phyloP scores from a whole-genome alignment of 805 yeast species.

The Saccharomyces kudriavzevii region DNA sequence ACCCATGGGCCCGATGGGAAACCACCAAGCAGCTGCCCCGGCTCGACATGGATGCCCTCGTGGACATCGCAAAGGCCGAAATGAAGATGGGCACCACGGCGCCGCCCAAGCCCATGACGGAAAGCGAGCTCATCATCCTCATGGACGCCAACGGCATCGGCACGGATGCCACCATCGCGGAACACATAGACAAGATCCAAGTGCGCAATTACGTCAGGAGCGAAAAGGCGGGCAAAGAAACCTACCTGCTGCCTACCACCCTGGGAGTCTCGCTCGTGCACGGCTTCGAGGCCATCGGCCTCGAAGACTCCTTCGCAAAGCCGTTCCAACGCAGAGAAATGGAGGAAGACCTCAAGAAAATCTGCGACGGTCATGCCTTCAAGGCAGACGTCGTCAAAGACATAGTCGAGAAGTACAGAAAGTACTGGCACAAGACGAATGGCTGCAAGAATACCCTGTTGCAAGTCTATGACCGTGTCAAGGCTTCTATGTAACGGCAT shows the following conservation, averaged over 20 bases:
- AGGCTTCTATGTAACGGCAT: conserved; percentile 4
- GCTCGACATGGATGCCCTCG: conserved; percentile 47
- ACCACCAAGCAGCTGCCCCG: conserved; percentile 56
- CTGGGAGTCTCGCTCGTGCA: conserved; percentile 82
- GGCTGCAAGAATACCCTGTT: conserved; percentile 21
- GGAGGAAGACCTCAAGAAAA: conserved; percentile 57
- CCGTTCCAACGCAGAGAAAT: conserved; percentile 77
- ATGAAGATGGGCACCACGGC: conserved; percentile 68
- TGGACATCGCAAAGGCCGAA: conserved; percentile 48
- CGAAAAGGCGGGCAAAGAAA: conserved; percentile 33
- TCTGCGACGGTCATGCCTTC: conserved; percentile 55
- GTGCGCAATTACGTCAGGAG: conserved; percentile 57
- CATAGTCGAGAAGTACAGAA: conserved; percentile 49
- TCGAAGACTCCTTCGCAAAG: conserved; percentile 71
- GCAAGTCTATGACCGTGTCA: conserved; percentile 25
- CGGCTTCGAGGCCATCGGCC: conserved; percentile 74
- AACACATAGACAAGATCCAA: conserved; percentile 79
- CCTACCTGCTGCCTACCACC: conserved; percentile 61
- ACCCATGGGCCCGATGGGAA: conserved; percentile 73
- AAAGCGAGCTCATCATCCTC: conserved; percentile 79
- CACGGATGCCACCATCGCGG: conserved; percentile 98
- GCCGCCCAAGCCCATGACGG: conserved; percentile 81
- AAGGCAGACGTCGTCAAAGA: conserved; percentile 48
- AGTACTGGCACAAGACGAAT: conserved; percentile 33
- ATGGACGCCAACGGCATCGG: conserved; percentile 98